Percentiles rank a stretch among this genome's conserved stretches.
phyloP scores from a whole-genome alignment of 352 stramenopile species.

The Globisporangium ultimum region DNA sequence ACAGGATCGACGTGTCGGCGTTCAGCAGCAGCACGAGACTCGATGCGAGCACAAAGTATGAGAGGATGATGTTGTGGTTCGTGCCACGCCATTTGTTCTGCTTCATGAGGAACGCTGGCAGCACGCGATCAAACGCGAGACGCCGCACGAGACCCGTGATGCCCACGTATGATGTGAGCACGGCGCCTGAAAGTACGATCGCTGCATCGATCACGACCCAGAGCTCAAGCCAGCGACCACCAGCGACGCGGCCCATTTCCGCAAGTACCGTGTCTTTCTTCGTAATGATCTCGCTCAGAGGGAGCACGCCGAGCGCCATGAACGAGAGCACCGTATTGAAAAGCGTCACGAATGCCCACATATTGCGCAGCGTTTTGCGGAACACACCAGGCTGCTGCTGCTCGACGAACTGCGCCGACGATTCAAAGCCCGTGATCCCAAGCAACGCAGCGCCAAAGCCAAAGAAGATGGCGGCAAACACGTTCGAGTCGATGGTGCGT shows the following conservation, averaged over 20 bases:
- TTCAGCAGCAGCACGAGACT: constrained; percentile 70
- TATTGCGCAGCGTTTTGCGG: constrained; percentile 49
- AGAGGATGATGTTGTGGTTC: constrained; percentile 64
- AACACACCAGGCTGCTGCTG: constrained; percentile 74
- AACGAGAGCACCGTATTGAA: constrained; percentile 78
- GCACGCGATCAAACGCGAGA: constrained; percentile 58
- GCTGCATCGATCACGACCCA: constrained; percentile 73
- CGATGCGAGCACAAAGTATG: constrained; percentile 59
- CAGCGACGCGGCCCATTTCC: constrained; percentile 40
- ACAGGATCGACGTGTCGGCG: constrained; percentile 66
- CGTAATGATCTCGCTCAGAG: constrained; percentile 48
- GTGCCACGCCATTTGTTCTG: constrained; percentile 51
- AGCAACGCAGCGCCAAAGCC: constrained; percentile 73
- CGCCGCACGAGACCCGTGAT: constrained; percentile 67
- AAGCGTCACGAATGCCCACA: constrained; percentile 74
- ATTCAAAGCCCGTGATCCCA: constrained; percentile 85
- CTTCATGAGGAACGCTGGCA: constrained; percentile 35
- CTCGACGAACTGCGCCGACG: constrained; percentile 80
- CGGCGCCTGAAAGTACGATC: constrained; percentile 65
- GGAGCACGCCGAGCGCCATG: constrained; percentile 60
- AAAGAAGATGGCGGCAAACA: constrained; percentile 50
- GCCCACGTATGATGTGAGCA: constrained; percentile 82
- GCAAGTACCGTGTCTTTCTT: constrained; percentile 61
- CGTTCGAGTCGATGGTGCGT: constrained; percentile 25
- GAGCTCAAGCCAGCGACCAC: constrained; percentile 37